Conservation (phyloP, 1,284 basidiomycete genomes). For the Microbotryum silenes-acaulis region DNA sequence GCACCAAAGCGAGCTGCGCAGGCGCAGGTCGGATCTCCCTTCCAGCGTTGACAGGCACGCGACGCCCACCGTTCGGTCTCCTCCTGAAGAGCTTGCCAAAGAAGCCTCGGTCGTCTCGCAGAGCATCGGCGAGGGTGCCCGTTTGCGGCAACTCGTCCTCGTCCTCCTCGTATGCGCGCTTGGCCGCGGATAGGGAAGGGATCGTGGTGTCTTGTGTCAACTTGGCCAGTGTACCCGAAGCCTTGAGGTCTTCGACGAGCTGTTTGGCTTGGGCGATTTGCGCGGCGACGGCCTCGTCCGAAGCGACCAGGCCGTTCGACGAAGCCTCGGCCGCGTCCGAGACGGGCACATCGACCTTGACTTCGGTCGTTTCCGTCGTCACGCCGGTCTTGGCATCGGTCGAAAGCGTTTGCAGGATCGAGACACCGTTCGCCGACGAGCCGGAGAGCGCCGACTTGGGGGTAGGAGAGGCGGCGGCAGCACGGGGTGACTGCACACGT, state of each 20-base stretch:
- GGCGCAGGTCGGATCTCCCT: conserved; percentile 5
- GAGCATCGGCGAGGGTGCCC: conserved; percentile 22
- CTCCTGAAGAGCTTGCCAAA: conserved; percentile 29
- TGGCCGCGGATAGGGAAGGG: conserved; percentile 1
- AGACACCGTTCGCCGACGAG: conserved; percentile 27
- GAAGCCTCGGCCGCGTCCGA: conserved; percentile 13
- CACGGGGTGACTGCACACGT: conserved; percentile 19
- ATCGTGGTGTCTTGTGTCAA: conserved; percentile 16
- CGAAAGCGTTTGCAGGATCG: conserved; percentile 34
- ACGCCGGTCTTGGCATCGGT: conserved; percentile 25
- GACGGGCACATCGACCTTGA: conserved; percentile 31
- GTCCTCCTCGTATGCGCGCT: conserved; percentile 30
- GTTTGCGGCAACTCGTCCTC: conserved; percentile 7
- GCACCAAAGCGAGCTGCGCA: conserved; percentile 6
- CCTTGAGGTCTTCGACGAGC: conserved; percentile 33
- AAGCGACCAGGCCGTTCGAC: conserved; percentile 9
- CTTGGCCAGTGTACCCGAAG: conserved; percentile 21
- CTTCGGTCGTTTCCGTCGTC: conserved; percentile 29
- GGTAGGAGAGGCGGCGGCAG: conserved; percentile 4
- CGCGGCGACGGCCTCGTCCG: conserved; percentile 26
- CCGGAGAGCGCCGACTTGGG: conserved; percentile 19
- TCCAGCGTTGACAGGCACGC: conserved; percentile 13
- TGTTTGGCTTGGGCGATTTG: conserved; percentile 28
- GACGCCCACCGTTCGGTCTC: conserved; percentile 11
- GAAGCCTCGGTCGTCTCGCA: conserved; percentile 25